Base-by-base conservation (phyloP, 164 flowering plant genomes). In the Liriodendron chinense region DNA sequence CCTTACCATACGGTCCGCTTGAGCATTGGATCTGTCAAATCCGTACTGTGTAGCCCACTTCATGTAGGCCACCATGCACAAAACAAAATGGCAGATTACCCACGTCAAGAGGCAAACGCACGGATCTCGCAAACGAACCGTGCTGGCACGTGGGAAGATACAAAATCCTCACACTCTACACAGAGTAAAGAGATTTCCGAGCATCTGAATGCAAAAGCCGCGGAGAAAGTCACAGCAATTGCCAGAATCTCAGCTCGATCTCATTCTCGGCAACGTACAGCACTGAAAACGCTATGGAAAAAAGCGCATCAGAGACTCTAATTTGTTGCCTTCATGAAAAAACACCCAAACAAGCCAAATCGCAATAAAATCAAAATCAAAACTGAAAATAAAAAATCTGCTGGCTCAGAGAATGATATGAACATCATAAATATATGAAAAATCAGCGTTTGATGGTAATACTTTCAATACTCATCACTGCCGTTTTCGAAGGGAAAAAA, bases 281-380 rank as follows among this genome's bases (percentile, higher is more conserved):
- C 85, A 62, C 86, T 82, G 76, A 73, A 66, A 62, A 82, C 84
- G 79, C 86, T 77, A 82, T 70, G 7, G 53, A 56, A 26, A 67
- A 26, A 57, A 77, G 84, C 84, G 84, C 73, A 74, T 74, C 83
- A 84, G 84, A 72, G 83, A 82, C 85, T 82, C 84, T 84, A 84
- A 84, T 84, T 82, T 80, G 59, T 80, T 84, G 79, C 85, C 83
- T 76, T 83, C 24, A 1, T 16, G 20, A 50, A 3, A 71, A 12
- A 53, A 24, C 9, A 34, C 43, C 43, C 0, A 71, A 71, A n/a
- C 16, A 12, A 22, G 66, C 22, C 21, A 10, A 16, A 10, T 10
- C 59, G 59, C 59, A 16, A n/a, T 9, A 63, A 9, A 7, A 23
- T 9, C 9, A 23, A 63, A 13, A 56, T n/a, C 3, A 14, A 4